Evolutionary conservation across 2,329 filamentous ascomycete species (phyloP).

Genomic region (Harringtonia lauricola): DNA sequence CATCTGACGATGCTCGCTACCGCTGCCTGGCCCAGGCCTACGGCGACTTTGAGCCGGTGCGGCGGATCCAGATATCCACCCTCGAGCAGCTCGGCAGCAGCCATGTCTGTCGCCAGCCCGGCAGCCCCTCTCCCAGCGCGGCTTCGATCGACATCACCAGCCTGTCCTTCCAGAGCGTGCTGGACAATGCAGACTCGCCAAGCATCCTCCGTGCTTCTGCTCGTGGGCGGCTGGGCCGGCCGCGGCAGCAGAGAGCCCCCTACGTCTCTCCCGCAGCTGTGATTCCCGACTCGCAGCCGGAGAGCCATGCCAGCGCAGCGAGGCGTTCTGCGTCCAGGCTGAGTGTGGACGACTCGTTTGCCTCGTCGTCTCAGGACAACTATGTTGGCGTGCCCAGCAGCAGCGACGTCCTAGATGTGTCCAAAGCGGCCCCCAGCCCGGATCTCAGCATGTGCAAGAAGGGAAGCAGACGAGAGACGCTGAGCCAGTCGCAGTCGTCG

Average conservation of each 20-base stretch:
- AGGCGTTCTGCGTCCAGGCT: constrained; percentile 1
- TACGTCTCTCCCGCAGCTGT: constrained; percentile 15
- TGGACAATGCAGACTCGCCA: constrained; percentile 18
- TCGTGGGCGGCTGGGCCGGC: constrained; percentile 10
- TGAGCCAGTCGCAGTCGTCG: background rate
- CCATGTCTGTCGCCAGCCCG: background rate
- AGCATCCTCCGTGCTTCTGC: background rate
- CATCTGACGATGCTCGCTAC: constrained; percentile 36
- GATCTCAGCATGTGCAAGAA: constrained; percentile 4
- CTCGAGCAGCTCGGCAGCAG: background rate
- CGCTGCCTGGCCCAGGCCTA: constrained; percentile 39
- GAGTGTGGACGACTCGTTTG: constrained; percentile 10
- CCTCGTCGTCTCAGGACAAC: background rate
- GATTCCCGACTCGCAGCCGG: constrained; percentile 43
- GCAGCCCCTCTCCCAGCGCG: background rate
- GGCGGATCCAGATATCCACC: background rate
- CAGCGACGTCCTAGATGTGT: background rate
- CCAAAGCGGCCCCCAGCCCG: background rate
- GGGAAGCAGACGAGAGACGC: background rate
- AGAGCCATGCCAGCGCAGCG: constrained; percentile 15
- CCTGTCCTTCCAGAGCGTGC: constrained; percentile 20
- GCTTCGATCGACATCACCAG: constrained; percentile 12
- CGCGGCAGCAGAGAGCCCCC: background rate
- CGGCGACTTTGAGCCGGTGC: constrained; percentile 30
- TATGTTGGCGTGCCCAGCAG: background rate